Conservation (phyloP, 2,329 filamentous ascomycete genomes). For the Myriosclerotinia duriaeana region DNA sequence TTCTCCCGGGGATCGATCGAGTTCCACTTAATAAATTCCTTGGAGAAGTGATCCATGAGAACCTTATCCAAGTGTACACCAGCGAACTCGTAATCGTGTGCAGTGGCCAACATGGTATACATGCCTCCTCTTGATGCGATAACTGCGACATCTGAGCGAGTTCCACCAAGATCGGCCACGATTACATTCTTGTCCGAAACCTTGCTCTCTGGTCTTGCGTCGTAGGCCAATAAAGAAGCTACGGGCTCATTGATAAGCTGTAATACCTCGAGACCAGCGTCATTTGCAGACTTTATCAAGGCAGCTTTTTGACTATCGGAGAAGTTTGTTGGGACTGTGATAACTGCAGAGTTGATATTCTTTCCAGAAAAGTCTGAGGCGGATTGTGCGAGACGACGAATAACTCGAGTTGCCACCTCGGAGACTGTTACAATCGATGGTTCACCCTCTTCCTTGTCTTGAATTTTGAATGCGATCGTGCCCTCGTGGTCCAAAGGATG, state of each 20-base stretch:
- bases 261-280: slow-evolving; percentile 81
- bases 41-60: slow-evolving; percentile 93
- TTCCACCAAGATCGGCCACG: slow-evolving; percentile 90
- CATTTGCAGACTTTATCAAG: slow-evolving; percentile 72
- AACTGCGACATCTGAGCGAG: slow-evolving; percentile 86
- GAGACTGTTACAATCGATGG: slow-evolving; percentile 71
- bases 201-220: slow-evolving; percentile 74
- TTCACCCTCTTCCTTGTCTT: slow-evolving; percentile 68
- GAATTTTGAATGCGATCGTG: slow-evolving; percentile 76
- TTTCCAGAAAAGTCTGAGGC: slow-evolving; percentile 92
- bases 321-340: slow-evolving; percentile 94
- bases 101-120: slow-evolving; percentile 90
- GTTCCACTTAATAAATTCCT: slow-evolving; percentile 98
- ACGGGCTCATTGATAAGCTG: slow-evolving; percentile 92
- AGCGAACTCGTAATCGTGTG: slow-evolving; percentile 92
- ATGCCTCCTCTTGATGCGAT: slow-evolving; percentile 90
- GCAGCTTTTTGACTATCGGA: slow-evolving; percentile 81
- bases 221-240: slow-evolving; percentile 85
- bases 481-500: slow-evolving; percentile 76
- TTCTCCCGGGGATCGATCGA: slow-evolving; percentile 78
- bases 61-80: slow-evolving; percentile 85
- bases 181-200: slow-evolving; percentile 84
- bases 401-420: slow-evolving; percentile 80
- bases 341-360: slow-evolving; percentile 88
- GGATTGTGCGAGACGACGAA: slow-evolving; percentile 76